Base-by-base conservation (phyloP, 176 grass and related monocot genomes). In the Triticum aestivum region DNA sequence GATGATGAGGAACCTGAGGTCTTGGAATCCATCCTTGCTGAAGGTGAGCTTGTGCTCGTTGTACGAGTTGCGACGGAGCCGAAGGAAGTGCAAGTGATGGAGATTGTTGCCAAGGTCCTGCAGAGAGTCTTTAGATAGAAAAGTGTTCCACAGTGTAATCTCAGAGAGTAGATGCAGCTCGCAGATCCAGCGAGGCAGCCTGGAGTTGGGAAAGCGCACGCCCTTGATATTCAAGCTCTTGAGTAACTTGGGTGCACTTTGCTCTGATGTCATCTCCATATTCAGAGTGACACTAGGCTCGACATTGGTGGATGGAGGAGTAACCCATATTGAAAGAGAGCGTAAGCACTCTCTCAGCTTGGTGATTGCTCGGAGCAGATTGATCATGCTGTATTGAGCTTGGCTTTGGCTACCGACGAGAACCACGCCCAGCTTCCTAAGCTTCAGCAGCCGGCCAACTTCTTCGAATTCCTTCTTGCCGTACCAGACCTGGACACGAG, bases 361-460 rank as follows among this genome's bases (percentile, higher is more conserved):
- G 38, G 30, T 5, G 0, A 84, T 13, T 7, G 21, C 54, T n/a
- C 3, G 52, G 5, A 58, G 23, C 10, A 84, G 38, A 47, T 15
- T 26, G 6, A 4, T 13, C 42, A 75, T 27, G 42, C 4, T 47
- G 18, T 11, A 20, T 71, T 71, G 68, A 49, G n/a, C 72, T 51
- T 51, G 47, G 47, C 47, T 5, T 49, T 62, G 0, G 6, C 30
- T 75, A 37, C 5, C 56, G 10, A 3, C 37, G 2, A 84, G 33
- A 20, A 84, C 54, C 18, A 84, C 56, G 3, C 82, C 71, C 51
- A 84, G 58, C 70, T 84, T 84, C 70, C 58, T 74, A 9, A 84
- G 58, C 9, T 17, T 6, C 0, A 5, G 9, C 34, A 84, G 37
- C 4, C 29, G 71, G 17, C 52, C 54, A 13, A 74, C 26, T 8